phyloP scores from a whole-genome alignment of 768 basidiomycete genomes.

The Strobilomyces confusus region DNA sequence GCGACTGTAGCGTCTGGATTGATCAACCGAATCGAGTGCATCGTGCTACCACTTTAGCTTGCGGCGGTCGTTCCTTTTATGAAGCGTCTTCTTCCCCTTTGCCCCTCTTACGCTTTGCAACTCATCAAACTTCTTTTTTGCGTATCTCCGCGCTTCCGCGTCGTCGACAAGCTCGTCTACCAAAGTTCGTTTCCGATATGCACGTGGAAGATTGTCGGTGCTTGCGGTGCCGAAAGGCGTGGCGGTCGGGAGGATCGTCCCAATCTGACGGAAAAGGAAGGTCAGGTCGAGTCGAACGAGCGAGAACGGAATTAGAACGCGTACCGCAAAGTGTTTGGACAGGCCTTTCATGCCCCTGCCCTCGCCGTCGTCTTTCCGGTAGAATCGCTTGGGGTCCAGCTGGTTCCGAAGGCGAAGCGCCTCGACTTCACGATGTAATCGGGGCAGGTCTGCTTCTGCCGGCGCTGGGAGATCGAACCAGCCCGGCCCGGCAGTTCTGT shows the following conservation, averaged over 20 bases:
- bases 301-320: slow-evolving; percentile 23
- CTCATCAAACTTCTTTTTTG: slow-evolving; percentile 89
- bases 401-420: slow-evolving; percentile 83
- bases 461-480: slow-evolving; percentile 93
- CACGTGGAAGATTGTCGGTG: slow-evolving; percentile 65
- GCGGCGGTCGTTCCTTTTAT: slow-evolving; percentile 56
- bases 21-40: slow-evolving; percentile 5
- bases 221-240: slow-evolving; percentile 71
- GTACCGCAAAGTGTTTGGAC: slow-evolving; percentile 87
- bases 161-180: slow-evolving; percentile 90
- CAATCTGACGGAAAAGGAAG: slow-evolving; percentile 50
- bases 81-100: slow-evolving; percentile 67
- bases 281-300: not conserved
- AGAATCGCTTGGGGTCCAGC: slow-evolving; percentile 90
- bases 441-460: slow-evolving; percentile 71
- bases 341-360: slow-evolving; percentile 80
- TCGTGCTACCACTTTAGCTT: slow-evolving; percentile 63
- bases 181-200: slow-evolving; percentile 72
- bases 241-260: slow-evolving; percentile 65
- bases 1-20: slow-evolving; percentile 1
- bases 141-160: slow-evolving; percentile 78
- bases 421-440: slow-evolving; percentile 80
- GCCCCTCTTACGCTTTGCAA: slow-evolving; percentile 64
- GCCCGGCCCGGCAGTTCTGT: slow-evolving; percentile 67
- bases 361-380: slow-evolving; percentile 82